These are phyloP conservation scores for Leishmania lainsoni DNA, from an alignment of 208 protist species.

Conservation along the genomic window DNA sequence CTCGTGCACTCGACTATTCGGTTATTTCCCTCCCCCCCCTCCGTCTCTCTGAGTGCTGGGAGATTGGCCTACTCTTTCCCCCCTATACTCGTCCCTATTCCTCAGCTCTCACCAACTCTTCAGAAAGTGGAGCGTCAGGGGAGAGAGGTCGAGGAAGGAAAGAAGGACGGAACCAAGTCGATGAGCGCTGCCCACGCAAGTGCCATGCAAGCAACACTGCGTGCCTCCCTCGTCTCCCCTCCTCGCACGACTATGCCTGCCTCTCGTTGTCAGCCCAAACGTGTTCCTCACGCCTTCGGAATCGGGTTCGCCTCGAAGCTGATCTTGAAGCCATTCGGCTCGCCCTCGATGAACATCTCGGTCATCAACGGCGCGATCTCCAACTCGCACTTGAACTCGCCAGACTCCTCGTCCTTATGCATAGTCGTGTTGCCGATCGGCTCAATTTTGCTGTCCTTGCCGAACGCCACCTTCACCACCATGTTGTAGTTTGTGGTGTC, in stretches of 20 bases:
- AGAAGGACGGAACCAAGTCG: neutral
- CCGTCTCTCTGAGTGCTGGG: too few relatives aligned
- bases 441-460: conserved; percentile 31
- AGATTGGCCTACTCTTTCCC: neutral
- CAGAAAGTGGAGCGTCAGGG: too few relatives aligned
- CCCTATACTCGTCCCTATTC: too few relatives aligned
- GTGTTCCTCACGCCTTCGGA: conserved; percentile 24
- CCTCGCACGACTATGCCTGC: too few relatives aligned
- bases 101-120: too few relatives aligned
- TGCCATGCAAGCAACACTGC: neutral
- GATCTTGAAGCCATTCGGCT: conserved; percentile 84
- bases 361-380: conserved; percentile 52
- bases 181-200: neutral
- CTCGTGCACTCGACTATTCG: neutral
- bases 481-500: conserved; percentile 82
- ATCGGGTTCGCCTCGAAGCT: conserved; percentile 74
- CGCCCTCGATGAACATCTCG: conserved; percentile 81
- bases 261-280: neutral
- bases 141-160: neutral
- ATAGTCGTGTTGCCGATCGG: conserved; percentile 62
- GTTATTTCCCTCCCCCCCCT: neutral
- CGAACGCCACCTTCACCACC: conserved; percentile 60
- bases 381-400: conserved; percentile 72
- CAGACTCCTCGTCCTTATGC: conserved; percentile 45
- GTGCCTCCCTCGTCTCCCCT: neutral